A percentile compares a stretch with the other conserved stretches of the same genome.
Evolutionary conservation across 1,139 yeast genomes (phyloP).

Genomic region (Maudiozyma humilis): DNA sequence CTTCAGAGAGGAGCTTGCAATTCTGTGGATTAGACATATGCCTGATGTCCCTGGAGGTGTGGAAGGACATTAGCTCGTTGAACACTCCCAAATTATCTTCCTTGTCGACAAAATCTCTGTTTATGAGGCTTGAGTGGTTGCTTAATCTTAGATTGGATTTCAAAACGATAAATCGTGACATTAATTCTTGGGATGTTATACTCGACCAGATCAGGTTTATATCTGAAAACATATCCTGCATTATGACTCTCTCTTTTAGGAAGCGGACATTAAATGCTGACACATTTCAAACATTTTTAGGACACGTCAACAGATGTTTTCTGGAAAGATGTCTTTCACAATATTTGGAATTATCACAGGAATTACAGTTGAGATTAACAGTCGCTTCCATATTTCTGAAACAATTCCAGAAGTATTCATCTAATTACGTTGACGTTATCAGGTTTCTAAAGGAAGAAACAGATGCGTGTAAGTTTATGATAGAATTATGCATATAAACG

Average conservation of each 20-base stretch:
- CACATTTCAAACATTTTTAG: slow-evolving; percentile 5
- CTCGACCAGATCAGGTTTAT: slow-evolving; percentile 11
- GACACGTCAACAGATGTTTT: slow-evolving; percentile 9
- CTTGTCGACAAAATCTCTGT: slow-evolving; percentile 10
- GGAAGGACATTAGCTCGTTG: slow-evolving; percentile 18
- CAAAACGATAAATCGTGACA: slow-evolving; percentile 5
- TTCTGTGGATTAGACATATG: slow-evolving; percentile 26
- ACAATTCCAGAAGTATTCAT: slow-evolving; percentile 4
- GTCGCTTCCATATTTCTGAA: slow-evolving; percentile 15
- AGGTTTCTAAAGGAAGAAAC: slow-evolving; percentile 5
- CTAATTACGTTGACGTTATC: slow-evolving; percentile 1
- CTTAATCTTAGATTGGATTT: slow-evolving; percentile 11
- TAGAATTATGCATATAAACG: not conserved
- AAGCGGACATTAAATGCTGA: slow-evolving; percentile 5
- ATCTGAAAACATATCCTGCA: slow-evolving; percentile 5
- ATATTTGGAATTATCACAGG: not conserved
- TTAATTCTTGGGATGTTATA: slow-evolving; percentile 23
- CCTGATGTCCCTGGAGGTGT: slow-evolving; percentile 17
- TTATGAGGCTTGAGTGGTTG: slow-evolving; percentile 9
- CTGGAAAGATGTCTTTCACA: not conserved
- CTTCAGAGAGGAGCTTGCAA: slow-evolving; percentile 6
- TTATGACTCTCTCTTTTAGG: slow-evolving; percentile 5
- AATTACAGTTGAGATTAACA: slow-evolving; percentile 8
- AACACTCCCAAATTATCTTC: slow-evolving; percentile 13
- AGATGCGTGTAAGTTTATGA: slow-evolving; percentile 2